Evolutionary conservation across 331 rosid genomes (phyloP).

Genomic region (Spiraea crenata): DNA sequence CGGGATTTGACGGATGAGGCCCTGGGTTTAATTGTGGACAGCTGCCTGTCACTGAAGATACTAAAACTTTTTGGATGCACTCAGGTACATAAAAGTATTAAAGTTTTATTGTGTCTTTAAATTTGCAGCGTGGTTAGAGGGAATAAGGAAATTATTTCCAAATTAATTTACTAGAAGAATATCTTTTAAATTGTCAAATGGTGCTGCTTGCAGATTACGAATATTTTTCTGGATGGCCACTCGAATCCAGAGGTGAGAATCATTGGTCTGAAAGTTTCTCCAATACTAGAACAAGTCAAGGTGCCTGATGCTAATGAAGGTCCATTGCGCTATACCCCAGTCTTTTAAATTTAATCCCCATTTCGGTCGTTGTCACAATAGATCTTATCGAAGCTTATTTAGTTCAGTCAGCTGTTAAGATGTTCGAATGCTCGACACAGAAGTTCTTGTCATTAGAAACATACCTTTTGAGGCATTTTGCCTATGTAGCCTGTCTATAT

Average conservation of each 20-base stretch:
- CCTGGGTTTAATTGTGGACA: constrained; percentile 73
- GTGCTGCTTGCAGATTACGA: constrained; percentile 52
- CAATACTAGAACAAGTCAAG: constrained; percentile 42
- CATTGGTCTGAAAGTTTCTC: constrained; percentile 53
- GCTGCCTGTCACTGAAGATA: constrained; percentile 61
- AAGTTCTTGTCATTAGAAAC: not conserved
- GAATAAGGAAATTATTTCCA: not conserved
- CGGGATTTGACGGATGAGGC: constrained; percentile 59
- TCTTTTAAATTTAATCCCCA: constrained; percentile 8
- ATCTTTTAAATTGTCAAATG: constrained; percentile 3
- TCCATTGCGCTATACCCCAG: constrained; percentile 36
- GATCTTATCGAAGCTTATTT: not conserved
- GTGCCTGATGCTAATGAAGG: constrained; percentile 32
- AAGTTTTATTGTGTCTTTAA: not conserved
- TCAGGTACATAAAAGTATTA: constrained; percentile 46
- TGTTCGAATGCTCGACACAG: not conserved
- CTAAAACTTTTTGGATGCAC: constrained; percentile 82
- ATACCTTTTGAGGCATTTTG: not conserved
- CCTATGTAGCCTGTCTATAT: not conserved
- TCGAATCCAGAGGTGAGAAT: constrained; percentile 54
- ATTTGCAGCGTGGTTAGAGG: not conserved
- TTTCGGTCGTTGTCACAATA: not conserved
- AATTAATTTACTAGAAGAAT: not conserved
- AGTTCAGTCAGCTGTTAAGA: not conserved
- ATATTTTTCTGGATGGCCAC: constrained; percentile 59